These are phyloP conservation scores for Colletotrichum lentis DNA, from an alignment of 2,329 filamentous ascomycete genomes.

Conservation along the genomic window DNA sequence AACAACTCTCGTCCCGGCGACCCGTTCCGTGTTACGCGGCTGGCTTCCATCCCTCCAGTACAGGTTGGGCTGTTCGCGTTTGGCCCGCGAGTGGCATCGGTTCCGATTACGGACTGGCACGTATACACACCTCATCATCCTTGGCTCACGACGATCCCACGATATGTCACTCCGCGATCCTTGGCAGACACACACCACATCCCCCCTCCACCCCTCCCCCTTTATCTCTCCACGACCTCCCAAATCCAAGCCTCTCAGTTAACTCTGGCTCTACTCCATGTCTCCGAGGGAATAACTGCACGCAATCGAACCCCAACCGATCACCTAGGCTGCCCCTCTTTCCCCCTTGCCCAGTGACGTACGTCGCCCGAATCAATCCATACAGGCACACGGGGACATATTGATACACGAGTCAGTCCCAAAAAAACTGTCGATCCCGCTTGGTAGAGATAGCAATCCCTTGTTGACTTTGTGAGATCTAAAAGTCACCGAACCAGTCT, in stretches of 20 bases:
- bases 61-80: too few relatives aligned
- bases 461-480: background rate
- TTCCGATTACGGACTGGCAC: background rate
- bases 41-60: background rate
- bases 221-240: background rate
- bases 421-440: background rate
- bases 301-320: conserved; percentile 1
- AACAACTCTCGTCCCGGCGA: background rate
- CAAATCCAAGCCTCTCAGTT: background rate
- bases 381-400: background rate
- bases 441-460: background rate
- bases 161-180: background rate
- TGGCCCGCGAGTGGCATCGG: background rate
- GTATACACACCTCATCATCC: background rate
- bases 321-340: background rate
- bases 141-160: background rate
- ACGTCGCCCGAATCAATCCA: background rate
- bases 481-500: background rate
- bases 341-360: conserved; percentile 15
- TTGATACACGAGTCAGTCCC: conserved; percentile 10
- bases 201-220: too few relatives aligned
- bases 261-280: background rate
- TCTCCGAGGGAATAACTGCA: background rate
- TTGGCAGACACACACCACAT: background rate
- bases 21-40: background rate